phyloP scores from a whole-genome alignment of 345 rosid genomes.

The Salix koriyanagi region DNA sequence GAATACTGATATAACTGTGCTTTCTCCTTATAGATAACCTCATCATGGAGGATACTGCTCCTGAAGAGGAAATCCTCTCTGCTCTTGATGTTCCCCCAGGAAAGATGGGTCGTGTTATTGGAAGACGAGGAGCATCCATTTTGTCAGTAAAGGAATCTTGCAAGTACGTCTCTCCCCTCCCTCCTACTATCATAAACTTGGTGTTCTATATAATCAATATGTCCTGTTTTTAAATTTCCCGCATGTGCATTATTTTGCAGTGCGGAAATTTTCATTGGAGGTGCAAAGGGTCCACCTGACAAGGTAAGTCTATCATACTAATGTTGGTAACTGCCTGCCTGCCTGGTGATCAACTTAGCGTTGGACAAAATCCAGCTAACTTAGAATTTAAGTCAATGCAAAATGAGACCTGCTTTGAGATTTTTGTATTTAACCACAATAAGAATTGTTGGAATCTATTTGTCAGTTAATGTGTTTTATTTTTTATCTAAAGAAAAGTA shows the following conservation, averaged over 20 bases:
- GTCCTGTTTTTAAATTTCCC: slow-evolving; percentile 9
- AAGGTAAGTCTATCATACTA: slow-evolving; percentile 49
- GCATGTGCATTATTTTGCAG: slow-evolving; percentile 36
- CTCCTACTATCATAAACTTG: neutral
- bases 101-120: slow-evolving; percentile 88
- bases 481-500: neutral
- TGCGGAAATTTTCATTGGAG: slow-evolving; percentile 80
- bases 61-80: slow-evolving; percentile 77
- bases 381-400: neutral
- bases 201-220: neutral
- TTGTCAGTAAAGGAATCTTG: slow-evolving; percentile 76
- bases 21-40: slow-evolving; percentile 44
- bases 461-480: neutral
- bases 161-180: slow-evolving; percentile 42
- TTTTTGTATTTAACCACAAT: neutral
- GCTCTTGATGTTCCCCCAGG: slow-evolving; percentile 82
- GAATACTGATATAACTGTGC: slow-evolving; percentile 5
- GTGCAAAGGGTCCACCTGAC: slow-evolving; percentile 84
- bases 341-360: neutral
- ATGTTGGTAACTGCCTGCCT: neutral
- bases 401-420: neutral
- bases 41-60: slow-evolving; percentile 35
- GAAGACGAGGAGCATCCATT: slow-evolving; percentile 79
- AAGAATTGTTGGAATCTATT: neutral
- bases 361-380: neutral